Evolutionary conservation across 164 flowering plant species (phyloP).

Genomic region (Hamamelis virginiana): DNA sequence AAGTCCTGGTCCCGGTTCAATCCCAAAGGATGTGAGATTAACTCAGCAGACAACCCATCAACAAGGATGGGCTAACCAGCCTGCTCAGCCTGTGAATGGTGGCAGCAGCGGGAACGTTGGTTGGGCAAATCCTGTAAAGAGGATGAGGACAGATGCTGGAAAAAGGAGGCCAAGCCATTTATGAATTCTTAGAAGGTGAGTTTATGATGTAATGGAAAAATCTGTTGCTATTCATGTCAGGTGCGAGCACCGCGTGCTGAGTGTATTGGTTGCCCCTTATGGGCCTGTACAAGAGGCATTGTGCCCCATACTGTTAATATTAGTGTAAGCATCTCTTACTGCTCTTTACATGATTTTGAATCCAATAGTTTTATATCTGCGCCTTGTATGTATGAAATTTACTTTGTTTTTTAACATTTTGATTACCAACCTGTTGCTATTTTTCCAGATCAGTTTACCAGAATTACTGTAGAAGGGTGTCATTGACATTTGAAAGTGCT

Average conservation of each 20-base stretch:
- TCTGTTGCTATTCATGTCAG: constrained; percentile 6
- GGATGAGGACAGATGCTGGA: constrained; percentile 85
- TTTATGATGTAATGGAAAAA: constrained; percentile 25
- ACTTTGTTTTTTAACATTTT: not conserved
- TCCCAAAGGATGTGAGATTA: constrained; percentile 34
- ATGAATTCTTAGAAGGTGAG: constrained; percentile 30
- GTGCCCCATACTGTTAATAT: constrained; percentile 17
- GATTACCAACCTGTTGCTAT: too few relatives aligned
- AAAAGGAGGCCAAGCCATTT: constrained; percentile 88
- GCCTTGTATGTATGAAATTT: constrained; percentile 1
- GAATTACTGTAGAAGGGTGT: too few relatives aligned
- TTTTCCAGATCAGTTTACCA: too few relatives aligned
- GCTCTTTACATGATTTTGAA: not conserved
- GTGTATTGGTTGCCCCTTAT: constrained; percentile 5
- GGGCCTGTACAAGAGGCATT: constrained; percentile 12
- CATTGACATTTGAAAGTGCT: too few relatives aligned
- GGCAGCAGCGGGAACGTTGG: constrained; percentile 52
- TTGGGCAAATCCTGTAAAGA: constrained; percentile 97
- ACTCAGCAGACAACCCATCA: constrained; percentile 35
- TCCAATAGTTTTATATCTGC: constrained; percentile 8
- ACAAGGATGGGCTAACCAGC: constrained; percentile 50
- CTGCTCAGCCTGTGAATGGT: constrained; percentile 41
- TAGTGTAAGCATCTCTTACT: constrained; percentile 20
- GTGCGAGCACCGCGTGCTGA: not conserved
- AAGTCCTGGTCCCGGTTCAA: constrained; percentile 34